phyloP scores from a whole-genome alignment of 805 yeast species.

The Sugiyamaella marilandica region DNA sequence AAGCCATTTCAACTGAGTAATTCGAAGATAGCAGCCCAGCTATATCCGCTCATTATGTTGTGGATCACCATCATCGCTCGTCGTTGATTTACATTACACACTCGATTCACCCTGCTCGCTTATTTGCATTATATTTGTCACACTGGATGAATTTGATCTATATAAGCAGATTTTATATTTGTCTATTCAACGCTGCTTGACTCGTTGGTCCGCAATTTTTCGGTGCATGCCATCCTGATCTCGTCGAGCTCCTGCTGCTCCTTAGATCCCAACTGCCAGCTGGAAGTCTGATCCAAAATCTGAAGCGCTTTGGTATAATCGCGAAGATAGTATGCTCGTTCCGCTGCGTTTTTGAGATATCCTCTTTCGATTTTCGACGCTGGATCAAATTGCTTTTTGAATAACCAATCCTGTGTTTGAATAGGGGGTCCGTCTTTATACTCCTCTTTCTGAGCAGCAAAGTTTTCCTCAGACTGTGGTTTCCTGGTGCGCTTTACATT shows the following conservation, averaged over 20 bases:
- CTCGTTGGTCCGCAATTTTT: conserved; percentile 23
- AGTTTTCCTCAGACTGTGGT: conserved; percentile 67
- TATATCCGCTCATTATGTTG: too few relatives aligned
- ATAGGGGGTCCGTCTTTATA: conserved; percentile 56
- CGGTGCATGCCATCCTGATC: conserved; percentile 40
- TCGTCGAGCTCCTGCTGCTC: conserved; percentile 49
- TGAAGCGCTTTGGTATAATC: conserved; percentile 50
- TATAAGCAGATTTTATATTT: background rate
- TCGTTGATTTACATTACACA: too few relatives aligned
- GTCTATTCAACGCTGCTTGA: background rate
- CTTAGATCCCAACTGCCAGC: conserved; percentile 42
- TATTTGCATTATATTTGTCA: too few relatives aligned
- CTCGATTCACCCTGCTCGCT: too few relatives aligned
- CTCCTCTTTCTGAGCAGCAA: conserved; percentile 44
- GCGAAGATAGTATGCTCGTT: conserved; percentile 54
- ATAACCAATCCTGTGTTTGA: conserved; percentile 13
- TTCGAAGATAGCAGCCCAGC: too few relatives aligned
- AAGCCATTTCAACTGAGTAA: too few relatives aligned
- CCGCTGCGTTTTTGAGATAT: conserved; percentile 53
- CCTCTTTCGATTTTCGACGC: conserved; percentile 51
- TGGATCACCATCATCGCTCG: too few relatives aligned
- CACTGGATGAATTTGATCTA: background rate
- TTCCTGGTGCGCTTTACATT: background rate
- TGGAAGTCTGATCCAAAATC: conserved; percentile 34
- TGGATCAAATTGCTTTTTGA: background rate